Percentiles rank a stretch among this genome's conserved stretches.
phyloP scores from a whole-genome alignment of 108 stramenopile species.

The Nitzschia putrida region DNA sequence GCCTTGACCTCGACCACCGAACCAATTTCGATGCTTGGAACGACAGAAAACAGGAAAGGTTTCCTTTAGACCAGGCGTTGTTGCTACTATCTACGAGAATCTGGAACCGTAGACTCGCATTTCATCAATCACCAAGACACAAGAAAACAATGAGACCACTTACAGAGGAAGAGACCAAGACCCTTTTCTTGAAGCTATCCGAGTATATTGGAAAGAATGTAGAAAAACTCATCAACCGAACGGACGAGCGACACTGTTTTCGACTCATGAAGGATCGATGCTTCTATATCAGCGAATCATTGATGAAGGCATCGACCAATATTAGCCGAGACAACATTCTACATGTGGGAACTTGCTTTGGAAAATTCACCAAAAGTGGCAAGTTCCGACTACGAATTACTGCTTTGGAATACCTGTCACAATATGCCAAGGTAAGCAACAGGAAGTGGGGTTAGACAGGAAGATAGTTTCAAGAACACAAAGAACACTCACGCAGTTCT shows the following conservation, averaged over 20 bases:
- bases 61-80: not conserved
- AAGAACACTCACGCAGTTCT: constrained; percentile 3
- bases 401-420: constrained; percentile 91
- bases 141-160: constrained; percentile 87
- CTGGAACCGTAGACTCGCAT: no score
- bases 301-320: constrained; percentile 81
- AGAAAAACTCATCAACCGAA: constrained; percentile 86
- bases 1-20: not conserved
- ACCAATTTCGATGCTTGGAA: not conserved
- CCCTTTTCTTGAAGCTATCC: constrained; percentile 94
- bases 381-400: constrained; percentile 97
- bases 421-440: constrained; percentile 83
- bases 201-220: constrained; percentile 97
- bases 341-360: constrained; percentile 93
- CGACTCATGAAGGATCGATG: constrained; percentile 92
- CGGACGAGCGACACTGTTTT: constrained; percentile 86
- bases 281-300: constrained; percentile 91
- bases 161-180: constrained; percentile 97
- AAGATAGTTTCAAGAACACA: not conserved
- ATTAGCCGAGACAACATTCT: constrained; percentile 86
- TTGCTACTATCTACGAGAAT: not conserved
- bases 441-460: not conserved
- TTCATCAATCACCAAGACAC: not conserved
- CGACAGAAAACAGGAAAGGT: not conserved
- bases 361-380: constrained; percentile 97